Conservation (phyloP, 179 eudicot genomes). For the Actinidia chinensis region DNA sequence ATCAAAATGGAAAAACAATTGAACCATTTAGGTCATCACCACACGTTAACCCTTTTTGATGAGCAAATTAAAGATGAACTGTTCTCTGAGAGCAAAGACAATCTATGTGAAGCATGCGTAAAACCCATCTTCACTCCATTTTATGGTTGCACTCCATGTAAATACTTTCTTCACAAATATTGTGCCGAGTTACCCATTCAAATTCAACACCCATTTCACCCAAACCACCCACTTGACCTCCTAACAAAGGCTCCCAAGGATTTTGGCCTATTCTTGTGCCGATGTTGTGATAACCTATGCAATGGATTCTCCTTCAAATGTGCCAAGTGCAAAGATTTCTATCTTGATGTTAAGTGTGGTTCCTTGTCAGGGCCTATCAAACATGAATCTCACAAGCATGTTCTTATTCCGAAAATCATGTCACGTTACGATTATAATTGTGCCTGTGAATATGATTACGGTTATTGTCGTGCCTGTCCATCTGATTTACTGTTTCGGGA, state of each 20-base stretch:
- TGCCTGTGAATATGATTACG: too few relatives aligned
- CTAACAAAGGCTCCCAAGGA: too few relatives aligned
- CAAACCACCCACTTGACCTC: not conserved
- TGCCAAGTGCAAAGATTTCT: not conserved
- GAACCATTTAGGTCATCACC: not conserved
- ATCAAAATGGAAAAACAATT: not conserved
- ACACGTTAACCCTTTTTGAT: not conserved
- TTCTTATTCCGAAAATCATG: not conserved
- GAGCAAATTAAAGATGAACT: too few relatives aligned
- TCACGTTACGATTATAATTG: too few relatives aligned
- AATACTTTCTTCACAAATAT: not conserved
- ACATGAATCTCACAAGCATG: constrained; percentile 1
- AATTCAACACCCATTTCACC: constrained; percentile 4
- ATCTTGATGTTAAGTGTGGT: not conserved
- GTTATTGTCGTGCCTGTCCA: too few relatives aligned
- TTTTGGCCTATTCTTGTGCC: not conserved
- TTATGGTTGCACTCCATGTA: not conserved
- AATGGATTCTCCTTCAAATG: not conserved
- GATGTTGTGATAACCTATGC: not conserved
- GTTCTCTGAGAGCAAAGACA: not conserved
- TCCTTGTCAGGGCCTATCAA: not conserved
- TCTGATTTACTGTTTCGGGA: too few relatives aligned
- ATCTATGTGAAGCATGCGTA: not conserved
- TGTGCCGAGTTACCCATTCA: not conserved
- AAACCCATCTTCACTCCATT: not conserved